Evolutionary conservation across 805 yeast genomes (phyloP), one percentile per base, ranked within the genome.

Genomic region (Metschnikowia peoriensis): DNA sequence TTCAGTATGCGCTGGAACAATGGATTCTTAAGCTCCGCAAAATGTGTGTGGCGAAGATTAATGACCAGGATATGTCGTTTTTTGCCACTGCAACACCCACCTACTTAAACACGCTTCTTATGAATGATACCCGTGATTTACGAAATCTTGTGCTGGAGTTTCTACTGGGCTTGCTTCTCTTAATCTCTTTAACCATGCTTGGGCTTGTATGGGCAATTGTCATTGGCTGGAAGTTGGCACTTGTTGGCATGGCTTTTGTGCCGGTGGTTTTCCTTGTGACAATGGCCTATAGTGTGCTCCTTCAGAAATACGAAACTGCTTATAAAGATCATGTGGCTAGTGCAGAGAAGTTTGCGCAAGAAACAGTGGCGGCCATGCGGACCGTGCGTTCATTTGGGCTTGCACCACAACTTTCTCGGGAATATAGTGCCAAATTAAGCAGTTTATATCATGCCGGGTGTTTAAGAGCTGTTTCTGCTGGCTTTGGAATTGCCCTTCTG

Each of bases 61-160:
- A 81, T 2, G 64, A 69, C 1, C 88, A 85, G 54, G 79, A 79
- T 29, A 59, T 80, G 61, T 55, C 69, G 1, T 89, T 88, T 84
- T 82, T 80, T 60, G 71, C 69, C 27, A 58, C 61, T 1, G 70
- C 66, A 51, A 72, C 69, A 39, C 73, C 83, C 1, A 79, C 82
- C 37, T 86, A 79, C 57, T 59, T 88, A 12, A 76, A 85, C 17
- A 82, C 96, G 0, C 72, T 92, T 15, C 58, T 93, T 2, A 72
- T 92, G 77, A 90, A 89, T 63, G 97, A 94, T 64, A 68, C 89
- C 0, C 82, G 97, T 60, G 96, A 90, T 61, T 68, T 89, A 53
- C 76, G 97, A 54, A 68, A 75, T 0, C 68, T 92, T 38, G 77
- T 89, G 1, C 76, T 89, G 0, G 83, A 83, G 41, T 84, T 86